phyloP scores from a whole-genome alignment of 2,329 filamentous ascomycete species.

The Raffaelea deltoideospora region DNA sequence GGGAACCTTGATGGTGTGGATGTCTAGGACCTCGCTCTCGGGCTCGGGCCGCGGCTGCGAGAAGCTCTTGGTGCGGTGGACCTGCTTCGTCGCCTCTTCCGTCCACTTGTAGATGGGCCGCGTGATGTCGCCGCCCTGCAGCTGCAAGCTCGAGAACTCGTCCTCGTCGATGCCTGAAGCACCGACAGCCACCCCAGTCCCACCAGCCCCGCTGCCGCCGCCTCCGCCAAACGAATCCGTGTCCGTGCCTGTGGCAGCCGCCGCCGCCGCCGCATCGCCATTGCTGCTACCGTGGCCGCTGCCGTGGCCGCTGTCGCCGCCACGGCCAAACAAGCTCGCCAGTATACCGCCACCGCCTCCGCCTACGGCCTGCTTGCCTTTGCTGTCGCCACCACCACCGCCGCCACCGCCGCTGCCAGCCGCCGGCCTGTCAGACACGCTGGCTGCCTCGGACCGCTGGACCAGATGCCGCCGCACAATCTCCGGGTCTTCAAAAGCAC shows the following conservation, averaged over 20 bases:
- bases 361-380: conserved; percentile 39
- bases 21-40: conserved; percentile 68
- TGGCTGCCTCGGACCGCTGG: conserved; percentile 41
- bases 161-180: conserved; percentile 36
- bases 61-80: conserved; percentile 79
- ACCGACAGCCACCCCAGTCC: conserved; percentile 13
- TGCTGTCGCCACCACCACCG: no score
- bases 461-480: conserved; percentile 84
- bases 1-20: conserved; percentile 80
- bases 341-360: no score
- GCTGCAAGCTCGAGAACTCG: conserved; percentile 81
- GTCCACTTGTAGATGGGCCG: conserved; percentile 94
- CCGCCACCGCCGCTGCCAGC: no score
- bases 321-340: background rate
- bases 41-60: conserved; percentile 61
- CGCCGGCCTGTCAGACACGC: conserved; percentile 32
- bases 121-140: conserved; percentile 91
- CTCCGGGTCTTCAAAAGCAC: conserved; percentile 73
- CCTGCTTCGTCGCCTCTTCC: conserved; percentile 61
- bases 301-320: conserved; percentile 11
- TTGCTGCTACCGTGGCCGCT: conserved; percentile 27
- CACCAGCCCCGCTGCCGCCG: no score
- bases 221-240: conserved; percentile 3
- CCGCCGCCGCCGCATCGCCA: conserved; percentile 33
- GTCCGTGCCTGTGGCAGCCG: conserved; percentile 4